Evolutionary conservation across 169 alveolate species (phyloP).

Genomic region (Babesia ovata): DNA sequence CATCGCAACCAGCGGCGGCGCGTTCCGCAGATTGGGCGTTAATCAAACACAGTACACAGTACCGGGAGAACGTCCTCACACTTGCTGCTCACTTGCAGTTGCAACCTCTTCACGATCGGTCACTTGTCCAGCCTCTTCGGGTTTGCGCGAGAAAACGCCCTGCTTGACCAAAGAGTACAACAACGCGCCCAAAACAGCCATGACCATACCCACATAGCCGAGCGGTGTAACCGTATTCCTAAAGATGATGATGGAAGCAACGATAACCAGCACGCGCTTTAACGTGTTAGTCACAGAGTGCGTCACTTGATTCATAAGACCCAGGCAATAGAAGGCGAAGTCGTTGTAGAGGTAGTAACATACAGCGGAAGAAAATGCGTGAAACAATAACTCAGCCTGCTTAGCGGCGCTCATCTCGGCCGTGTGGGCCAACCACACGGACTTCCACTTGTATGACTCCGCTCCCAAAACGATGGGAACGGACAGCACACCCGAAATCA

Average conservation of each 20-base stretch:
- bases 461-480: constrained; percentile 70
- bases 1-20: too few relatives aligned
- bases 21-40: too few relatives aligned
- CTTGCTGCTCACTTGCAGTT: too few relatives aligned
- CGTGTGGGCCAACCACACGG: constrained; percentile 61
- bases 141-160: constrained; percentile 1
- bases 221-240: constrained; percentile 72
- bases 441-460: constrained; percentile 67
- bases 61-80: too few relatives aligned
- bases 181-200: constrained; percentile 80
- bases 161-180: constrained; percentile 70
- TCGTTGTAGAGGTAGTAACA: constrained; percentile 83
- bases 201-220: constrained; percentile 77
- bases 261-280: constrained; percentile 80
- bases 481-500: constrained; percentile 74
- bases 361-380: constrained; percentile 67
- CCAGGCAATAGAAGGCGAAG: constrained; percentile 80
- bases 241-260: constrained; percentile 75
- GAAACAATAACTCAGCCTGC: background rate
- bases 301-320: constrained; percentile 78
- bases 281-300: constrained; percentile 84
- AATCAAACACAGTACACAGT: too few relatives aligned
- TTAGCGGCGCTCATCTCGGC: constrained; percentile 52
- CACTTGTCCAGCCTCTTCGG: background rate
- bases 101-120: background rate